A percentile compares a stretch with the other conserved stretches of the same genome.
These are phyloP conservation scores for Globisporangium okanoganense DNA, from an alignment of 352 stramenopile genomes.

Conservation along the genomic window DNA sequence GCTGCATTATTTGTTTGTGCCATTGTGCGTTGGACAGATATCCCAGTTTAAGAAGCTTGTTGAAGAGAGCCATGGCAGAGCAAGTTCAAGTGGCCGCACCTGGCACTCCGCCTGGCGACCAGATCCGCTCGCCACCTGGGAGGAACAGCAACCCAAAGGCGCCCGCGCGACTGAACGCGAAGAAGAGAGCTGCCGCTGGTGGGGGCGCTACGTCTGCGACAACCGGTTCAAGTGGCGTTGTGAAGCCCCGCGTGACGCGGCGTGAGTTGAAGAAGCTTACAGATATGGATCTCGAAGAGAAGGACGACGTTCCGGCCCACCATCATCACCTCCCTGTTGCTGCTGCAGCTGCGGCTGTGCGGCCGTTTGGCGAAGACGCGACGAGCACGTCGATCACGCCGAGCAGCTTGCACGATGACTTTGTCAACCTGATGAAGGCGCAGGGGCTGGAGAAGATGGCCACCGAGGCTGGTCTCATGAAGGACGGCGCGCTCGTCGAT, in stretches of 20 bases:
- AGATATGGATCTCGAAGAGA: constrained; percentile 74
- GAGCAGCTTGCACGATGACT: constrained; percentile 83
- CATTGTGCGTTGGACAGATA: neutral
- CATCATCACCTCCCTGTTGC: neutral
- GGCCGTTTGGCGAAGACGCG: constrained; percentile 39
- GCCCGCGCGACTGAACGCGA: constrained; percentile 33
- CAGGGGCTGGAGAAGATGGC: constrained; percentile 82
- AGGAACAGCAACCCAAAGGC: constrained; percentile 37
- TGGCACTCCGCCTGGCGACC: constrained; percentile 23
- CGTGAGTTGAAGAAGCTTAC: constrained; percentile 78
- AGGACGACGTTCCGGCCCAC: constrained; percentile 28
- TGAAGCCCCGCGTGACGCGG: constrained; percentile 56
- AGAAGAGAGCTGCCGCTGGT: constrained; percentile 27
- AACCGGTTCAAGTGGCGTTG: constrained; percentile 17
- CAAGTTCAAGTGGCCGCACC: constrained; percentile 13
- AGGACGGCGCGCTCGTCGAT: constrained; percentile 64
- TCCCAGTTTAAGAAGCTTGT: neutral
- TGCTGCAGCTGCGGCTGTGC: constrained; percentile 1
- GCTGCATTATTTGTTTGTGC: neutral
- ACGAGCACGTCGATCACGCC: constrained; percentile 37
- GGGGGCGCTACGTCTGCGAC: neutral
- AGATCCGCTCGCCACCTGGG: constrained; percentile 31
- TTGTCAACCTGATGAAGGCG: constrained; percentile 85
- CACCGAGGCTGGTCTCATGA: constrained; percentile 71
- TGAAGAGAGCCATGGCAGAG: constrained; percentile 23